Base-by-base conservation (phyloP, 805 yeast genomes). In the Saturnispora kantuleensis region DNA sequence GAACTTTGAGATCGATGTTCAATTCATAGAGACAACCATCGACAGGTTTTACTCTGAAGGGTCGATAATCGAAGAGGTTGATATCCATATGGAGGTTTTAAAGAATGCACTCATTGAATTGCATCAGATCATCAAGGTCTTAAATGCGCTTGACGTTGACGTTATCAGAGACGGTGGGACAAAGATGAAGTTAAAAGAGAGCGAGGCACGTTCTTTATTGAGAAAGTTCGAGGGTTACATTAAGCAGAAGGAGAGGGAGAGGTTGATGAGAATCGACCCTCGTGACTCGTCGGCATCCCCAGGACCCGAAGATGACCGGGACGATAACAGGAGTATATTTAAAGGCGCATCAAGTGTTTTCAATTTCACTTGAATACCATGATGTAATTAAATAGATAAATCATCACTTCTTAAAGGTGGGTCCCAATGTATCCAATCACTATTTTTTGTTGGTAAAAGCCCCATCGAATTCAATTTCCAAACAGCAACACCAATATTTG, bases 371-470 rank as follows among this genome's bases (percentile, higher is more conserved):
- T 21, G 8, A 10, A 37, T 17, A 42, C 16, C 5, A 12, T 7
- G 15, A 3, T 21, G 9, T 31, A 12, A 16, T 42, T 39, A 50
- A 29, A 52, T 32, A 33, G 42, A 45, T 9, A 34, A 44, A 29
- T 59, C 57, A 5, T 39, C 13, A 13, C 63, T 62, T 4, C 43
- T 47, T 3, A 68, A 52, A 6, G 70, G 66, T 2, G 52, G 54
- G 57, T 88, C 94, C 89, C 95, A 89, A 6, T 87, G 79, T 13
- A 90, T 65, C 97, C 97, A 93, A 59, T 90, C 98, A 52, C 95
- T 81, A 38, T 73, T 73, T 32, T 79, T 81, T 54, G 83, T 85
- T 17, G 98, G 98, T 47, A 90, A 78, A 51, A 90, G 67, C 0
- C 97, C 97, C 96, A 90, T 85, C 17, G 72, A 68, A 53, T 84